Percentiles rank a stretch among this genome's conserved stretches.
These are phyloP conservation scores for Russula olivacea DNA, from an alignment of 768 basidiomycete species.

Conservation along the genomic window DNA sequence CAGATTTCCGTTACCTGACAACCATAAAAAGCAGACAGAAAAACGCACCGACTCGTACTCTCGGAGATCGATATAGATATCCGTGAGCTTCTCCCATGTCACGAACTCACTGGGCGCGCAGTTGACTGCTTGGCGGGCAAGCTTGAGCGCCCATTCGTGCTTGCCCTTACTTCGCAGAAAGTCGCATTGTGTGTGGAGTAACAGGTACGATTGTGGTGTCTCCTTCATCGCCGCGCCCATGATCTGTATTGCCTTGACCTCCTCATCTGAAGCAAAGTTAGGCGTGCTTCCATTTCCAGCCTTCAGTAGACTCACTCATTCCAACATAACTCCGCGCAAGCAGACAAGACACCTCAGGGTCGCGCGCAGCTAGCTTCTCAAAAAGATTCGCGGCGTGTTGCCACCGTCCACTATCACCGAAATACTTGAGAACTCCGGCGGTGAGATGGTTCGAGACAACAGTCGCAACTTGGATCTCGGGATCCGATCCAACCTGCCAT, in stretches of 20 bases:
- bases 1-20: neutral
- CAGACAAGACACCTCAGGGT: conserved; percentile 85
- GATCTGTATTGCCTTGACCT: conserved; percentile 96
- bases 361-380: conserved; percentile 78
- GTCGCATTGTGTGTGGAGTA: conserved; percentile 92
- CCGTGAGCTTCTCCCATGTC: conserved; percentile 97
- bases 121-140: conserved; percentile 93
- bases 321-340: conserved; percentile 90
- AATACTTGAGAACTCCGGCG: conserved; percentile 93
- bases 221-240: conserved; percentile 77
- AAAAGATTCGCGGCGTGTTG: conserved; percentile 90
- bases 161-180: conserved; percentile 85
- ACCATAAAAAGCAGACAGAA: neutral
- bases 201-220: conserved; percentile 88
- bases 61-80: conserved; percentile 85
- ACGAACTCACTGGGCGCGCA: conserved; percentile 98
- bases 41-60: conserved; percentile 65
- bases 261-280: conserved; percentile 62
- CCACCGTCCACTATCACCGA: conserved; percentile 84
- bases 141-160: conserved; percentile 80
- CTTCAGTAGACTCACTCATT: conserved; percentile 68
- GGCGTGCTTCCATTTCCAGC: neutral
- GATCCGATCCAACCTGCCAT: conserved; percentile 98
- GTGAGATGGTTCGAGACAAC: conserved; percentile 95
- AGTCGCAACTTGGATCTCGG: conserved; percentile 97